phyloP scores from a whole-genome alignment of 495 filamentous ascomycete genomes.

The Endocarpon pusillum region DNA sequence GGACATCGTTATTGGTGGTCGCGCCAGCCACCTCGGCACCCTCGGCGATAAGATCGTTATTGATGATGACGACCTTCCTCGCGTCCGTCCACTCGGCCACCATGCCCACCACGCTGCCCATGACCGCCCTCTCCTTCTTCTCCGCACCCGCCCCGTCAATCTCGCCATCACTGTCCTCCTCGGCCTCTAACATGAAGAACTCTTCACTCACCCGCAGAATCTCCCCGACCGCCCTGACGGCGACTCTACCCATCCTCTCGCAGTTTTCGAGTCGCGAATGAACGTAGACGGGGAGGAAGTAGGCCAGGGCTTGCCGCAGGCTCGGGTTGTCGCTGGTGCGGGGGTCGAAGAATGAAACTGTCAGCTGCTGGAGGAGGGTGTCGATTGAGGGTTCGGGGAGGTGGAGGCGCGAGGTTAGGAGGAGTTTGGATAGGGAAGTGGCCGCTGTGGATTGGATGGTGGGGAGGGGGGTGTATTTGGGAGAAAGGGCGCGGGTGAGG shows the following conservation, averaged over 20 bases:
- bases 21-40: slow-evolving; percentile 33
- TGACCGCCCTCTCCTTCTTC: slow-evolving; percentile 64
- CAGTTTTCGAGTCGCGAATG: slow-evolving; percentile 69
- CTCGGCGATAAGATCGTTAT: slow-evolving; percentile 32
- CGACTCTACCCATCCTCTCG: slow-evolving; percentile 53
- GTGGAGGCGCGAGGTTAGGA: slow-evolving; percentile 50
- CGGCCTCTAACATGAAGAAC: slow-evolving; percentile 32
- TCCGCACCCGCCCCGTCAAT: slow-evolving; percentile 57
- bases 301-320: slow-evolving; percentile 78
- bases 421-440: slow-evolving; percentile 65
- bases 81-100: slow-evolving; percentile 94
- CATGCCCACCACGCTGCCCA: slow-evolving; percentile 57
- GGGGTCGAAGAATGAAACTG: slow-evolving; percentile 82
- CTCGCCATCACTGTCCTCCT: slow-evolving; percentile 32
- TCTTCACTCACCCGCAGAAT: slow-evolving; percentile 34
- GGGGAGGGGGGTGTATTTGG: slow-evolving; percentile 44
- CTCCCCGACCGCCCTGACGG: slow-evolving; percentile 50
- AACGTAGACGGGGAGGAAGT: slow-evolving; percentile 92
- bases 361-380: slow-evolving; percentile 64
- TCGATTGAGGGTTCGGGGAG: slow-evolving; percentile 26
- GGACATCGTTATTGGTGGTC: slow-evolving; percentile 44
- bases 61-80: slow-evolving; percentile 59
- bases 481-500: slow-evolving; percentile 59
- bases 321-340: slow-evolving; percentile 64
- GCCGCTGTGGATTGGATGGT: slow-evolving; percentile 71